These are phyloP conservation scores for Cenchrus fungigraminus DNA, from an alignment of 176 grass and related monocot species.

Conservation along the genomic window DNA sequence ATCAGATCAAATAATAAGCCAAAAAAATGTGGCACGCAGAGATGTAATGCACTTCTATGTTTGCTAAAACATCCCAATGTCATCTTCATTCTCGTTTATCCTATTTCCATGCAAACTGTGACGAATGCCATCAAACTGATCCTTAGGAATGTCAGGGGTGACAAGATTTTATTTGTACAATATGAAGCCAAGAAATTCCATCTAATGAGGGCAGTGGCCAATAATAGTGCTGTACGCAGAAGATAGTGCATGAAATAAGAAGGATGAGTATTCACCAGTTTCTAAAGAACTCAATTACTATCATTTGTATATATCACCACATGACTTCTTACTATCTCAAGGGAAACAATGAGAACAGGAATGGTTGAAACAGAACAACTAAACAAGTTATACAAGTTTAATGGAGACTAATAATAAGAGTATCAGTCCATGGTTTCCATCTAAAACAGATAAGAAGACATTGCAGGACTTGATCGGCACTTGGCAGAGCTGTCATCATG, in stretches of 20 bases:
- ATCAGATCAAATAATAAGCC: neutral
- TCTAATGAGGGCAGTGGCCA: neutral
- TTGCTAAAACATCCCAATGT: neutral
- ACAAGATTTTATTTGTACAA: neutral
- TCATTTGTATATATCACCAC: neutral
- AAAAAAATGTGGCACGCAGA: slow-evolving; percentile 8
- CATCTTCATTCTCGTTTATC: neutral
- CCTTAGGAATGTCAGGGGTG: neutral
- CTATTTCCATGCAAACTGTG: neutral
- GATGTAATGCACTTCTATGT: neutral
- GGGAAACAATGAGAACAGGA: no score
- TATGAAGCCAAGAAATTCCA: neutral
- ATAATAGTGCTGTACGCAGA: neutral
- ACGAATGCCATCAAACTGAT: neutral
- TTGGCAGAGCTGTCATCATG: neutral
- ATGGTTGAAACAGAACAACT: neutral
- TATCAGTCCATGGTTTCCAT: neutral
- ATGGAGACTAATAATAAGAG: neutral
- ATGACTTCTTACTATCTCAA: neutral
- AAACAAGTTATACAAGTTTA: neutral
- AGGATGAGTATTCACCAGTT: neutral
- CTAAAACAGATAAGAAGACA: neutral
- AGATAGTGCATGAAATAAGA: neutral
- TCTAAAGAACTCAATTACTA: neutral
- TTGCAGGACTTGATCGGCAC: neutral